Base-by-base conservation (phyloP, 192 early-diverging fungal genomes). In the Coemansia sp. region DNA sequence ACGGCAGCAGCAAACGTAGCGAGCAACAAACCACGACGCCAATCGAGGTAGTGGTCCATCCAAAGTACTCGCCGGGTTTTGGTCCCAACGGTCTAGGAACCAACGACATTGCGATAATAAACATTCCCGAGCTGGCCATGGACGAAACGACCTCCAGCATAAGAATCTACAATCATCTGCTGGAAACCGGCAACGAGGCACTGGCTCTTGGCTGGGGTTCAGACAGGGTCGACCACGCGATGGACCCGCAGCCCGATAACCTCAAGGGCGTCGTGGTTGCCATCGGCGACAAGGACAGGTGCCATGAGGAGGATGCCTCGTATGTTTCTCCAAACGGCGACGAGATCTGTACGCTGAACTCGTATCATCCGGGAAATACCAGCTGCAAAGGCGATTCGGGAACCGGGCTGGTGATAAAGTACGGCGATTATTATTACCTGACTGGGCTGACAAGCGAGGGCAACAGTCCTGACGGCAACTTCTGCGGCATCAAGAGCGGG, bases 341-440 rank as follows among this genome's bases (percentile, higher is more conserved):
- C 17, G 29, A 45, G 12, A 61, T 61, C 45, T 61, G 60, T 45
- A 49, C 45, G 20, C 42, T 48, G 1, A 61, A 61, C 45, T 14
- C 25, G 60, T 36, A 20, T 11, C 5, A 32, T 3, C 60, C 60
- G 4, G 33, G 20, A 7, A 61, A 61, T 29, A 5, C 31, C 11
- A 45, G 31, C 42, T 61, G 60, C 60, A 45, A 49, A 28, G 60
- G 42, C 60, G 60, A 61, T 36, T 61, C 60, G 29, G 60, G 60
- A 8, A 49, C 42, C 16, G 42, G 42, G 20, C 14, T 61, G 42
- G 28, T 61, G 22, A 42, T 49, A 4, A 30, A 29, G 14, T 31
- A 25, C 32, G 60, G 45, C 28, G 33, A 61, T 45, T 3, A 7
- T 0, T 36, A 31, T 12, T 61, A 61, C 29, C 28, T 61, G 40